Conservation (phyloP, 768 basidiomycete species). For the Lentinus brumalis region DNA sequence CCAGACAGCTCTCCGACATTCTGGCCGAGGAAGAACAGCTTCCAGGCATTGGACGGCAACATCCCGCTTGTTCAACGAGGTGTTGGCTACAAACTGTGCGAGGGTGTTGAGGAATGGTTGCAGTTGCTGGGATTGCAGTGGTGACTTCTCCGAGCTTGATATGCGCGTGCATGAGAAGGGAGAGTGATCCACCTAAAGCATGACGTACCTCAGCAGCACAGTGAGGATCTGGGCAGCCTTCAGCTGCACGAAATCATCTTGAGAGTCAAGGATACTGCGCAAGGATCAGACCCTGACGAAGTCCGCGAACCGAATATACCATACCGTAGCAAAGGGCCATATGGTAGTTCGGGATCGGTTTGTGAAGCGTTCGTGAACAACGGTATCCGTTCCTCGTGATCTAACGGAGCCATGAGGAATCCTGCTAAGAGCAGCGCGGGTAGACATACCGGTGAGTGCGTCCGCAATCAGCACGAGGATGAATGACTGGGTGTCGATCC, state of each 20-base stretch:
- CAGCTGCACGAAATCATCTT: constrained; percentile 95
- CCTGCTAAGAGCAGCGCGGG: neutral
- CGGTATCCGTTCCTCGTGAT: constrained; percentile 85
- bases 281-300: neutral
- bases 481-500: constrained; percentile 86
- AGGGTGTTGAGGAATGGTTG: constrained; percentile 38
- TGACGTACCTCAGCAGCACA: constrained; percentile 72
- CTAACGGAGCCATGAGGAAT: constrained; percentile 38
- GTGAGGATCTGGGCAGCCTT: constrained; percentile 89
- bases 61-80: constrained; percentile 72
- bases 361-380: constrained; percentile 67
- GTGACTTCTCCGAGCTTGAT: constrained; percentile 29
- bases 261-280: constrained; percentile 72
- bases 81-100: constrained; percentile 34
- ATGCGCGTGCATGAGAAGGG: neutral
- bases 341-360: constrained; percentile 79
- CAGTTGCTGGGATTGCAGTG: constrained; percentile 30
- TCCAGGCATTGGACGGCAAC: constrained; percentile 91
- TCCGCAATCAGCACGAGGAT: constrained; percentile 88
- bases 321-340: constrained; percentile 75
- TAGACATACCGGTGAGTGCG: constrained; percentile 69
- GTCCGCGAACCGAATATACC: neutral
- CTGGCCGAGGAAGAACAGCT: constrained; percentile 77
- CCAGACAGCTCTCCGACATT: constrained; percentile 84
- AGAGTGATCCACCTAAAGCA: constrained; percentile 29